These are phyloP conservation scores for Eimeria acervulina DNA, from an alignment of 169 alveolate genomes.

Conservation along the genomic window DNA sequence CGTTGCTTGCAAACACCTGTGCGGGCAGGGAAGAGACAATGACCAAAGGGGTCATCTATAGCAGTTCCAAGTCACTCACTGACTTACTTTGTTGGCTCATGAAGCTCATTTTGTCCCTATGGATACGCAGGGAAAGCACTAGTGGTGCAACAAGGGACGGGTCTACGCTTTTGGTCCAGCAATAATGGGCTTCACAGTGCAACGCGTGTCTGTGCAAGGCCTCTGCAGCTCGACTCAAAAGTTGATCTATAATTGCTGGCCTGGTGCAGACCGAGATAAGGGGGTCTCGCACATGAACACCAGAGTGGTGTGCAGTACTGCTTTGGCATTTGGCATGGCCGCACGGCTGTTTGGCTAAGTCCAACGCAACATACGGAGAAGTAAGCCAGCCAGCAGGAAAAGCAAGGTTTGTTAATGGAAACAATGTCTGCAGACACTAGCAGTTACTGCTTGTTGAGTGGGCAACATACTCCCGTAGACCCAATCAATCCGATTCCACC, in stretches of 20 bases:
- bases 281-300: neutral
- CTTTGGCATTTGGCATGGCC: neutral
- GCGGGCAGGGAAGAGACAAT: neutral
- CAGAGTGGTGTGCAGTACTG: neutral
- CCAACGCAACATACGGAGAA: neutral
- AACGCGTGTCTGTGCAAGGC: neutral
- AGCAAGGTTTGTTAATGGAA: neutral
- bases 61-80: neutral
- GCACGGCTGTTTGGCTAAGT: neutral
- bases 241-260: neutral
- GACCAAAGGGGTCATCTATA: neutral
- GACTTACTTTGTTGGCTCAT: neutral
- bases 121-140: neutral
- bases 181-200: neutral
- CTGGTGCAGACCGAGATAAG: neutral
- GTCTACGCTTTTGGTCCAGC: neutral
- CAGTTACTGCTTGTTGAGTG: neutral
- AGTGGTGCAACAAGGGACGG: neutral
- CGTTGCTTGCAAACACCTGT: slow-evolving; percentile 7
- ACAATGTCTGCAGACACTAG: neutral
- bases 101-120: neutral
- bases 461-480: neutral
- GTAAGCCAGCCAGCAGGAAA: neutral
- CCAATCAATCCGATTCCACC: neutral
- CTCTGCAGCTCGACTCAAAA: neutral